These are phyloP conservation scores for Sarocladium oryzae DNA, from an alignment of 2,329 filamentous ascomycete species.

Conservation along the genomic window DNA sequence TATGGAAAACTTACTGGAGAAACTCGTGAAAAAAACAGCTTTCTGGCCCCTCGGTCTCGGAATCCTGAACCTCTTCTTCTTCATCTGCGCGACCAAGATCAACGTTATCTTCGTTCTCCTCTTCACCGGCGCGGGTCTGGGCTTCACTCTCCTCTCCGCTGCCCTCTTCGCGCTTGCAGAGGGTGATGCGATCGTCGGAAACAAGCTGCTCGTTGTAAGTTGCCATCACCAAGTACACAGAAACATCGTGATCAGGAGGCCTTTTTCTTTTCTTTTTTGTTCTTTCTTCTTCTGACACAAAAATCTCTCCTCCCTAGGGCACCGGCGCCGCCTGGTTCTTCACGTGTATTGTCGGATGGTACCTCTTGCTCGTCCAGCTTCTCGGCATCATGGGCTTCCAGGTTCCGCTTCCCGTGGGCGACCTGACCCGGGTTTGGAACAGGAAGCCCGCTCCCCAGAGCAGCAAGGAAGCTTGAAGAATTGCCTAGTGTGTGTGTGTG, in stretches of 20 bases:
- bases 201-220: not conserved
- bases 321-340: not conserved
- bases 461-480: not conserved
- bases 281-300: no score
- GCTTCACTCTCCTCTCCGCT: not conserved
- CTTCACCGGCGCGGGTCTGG: conserved; percentile 41
- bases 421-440: not conserved
- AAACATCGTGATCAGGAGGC: not conserved
- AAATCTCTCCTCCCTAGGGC: not conserved
- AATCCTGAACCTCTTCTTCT: conserved; percentile 58
- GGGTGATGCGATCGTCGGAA: not conserved
- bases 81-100: conserved; percentile 64
- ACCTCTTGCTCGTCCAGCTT: not conserved
- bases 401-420: not conserved
- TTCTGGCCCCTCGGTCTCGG: conserved; percentile 63
- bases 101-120: conserved; percentile 66
- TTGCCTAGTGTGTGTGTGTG: no score
- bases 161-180: not conserved
- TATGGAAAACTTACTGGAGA: no score
- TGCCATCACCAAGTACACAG: not conserved
- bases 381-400: not conserved
- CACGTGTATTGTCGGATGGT: not conserved
- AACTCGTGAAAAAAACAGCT: no score
- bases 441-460: not conserved
- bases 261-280: no score